These are phyloP conservation scores for Mycena chlorophos DNA, from an alignment of 768 basidiomycete genomes.

Conservation along the genomic window DNA sequence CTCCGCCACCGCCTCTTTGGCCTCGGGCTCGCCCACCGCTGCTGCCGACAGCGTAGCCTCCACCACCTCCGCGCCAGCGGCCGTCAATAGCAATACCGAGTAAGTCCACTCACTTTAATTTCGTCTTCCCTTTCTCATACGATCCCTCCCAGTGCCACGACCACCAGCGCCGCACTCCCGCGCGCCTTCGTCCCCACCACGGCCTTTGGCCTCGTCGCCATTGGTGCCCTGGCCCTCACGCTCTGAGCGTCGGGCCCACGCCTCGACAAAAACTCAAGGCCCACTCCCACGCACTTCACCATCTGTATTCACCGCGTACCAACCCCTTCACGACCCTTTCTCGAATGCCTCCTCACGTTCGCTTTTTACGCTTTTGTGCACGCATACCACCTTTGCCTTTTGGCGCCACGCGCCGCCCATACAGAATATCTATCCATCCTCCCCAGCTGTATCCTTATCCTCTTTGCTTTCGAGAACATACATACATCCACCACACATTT, in stretches of 20 bases:
- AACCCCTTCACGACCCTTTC: no score
- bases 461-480: no score
- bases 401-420: no score
- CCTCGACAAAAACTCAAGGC: no score
- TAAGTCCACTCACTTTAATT: not conserved
- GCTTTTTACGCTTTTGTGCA: no score
- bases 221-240: not conserved
- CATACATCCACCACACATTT: no score
- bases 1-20: slow-evolving; percentile 19
- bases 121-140: not conserved
- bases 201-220: not conserved
- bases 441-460: no score
- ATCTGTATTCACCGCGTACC: not conserved
- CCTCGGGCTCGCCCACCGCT: not conserved
- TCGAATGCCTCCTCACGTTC: no score
- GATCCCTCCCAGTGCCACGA: not conserved
- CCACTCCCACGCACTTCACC: not conserved
- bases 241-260: not conserved
- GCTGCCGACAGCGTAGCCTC: slow-evolving; percentile 20
- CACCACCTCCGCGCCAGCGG: slow-evolving; percentile 32
- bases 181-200: not conserved
- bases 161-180: slow-evolving; percentile 1
- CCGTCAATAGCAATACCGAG: slow-evolving; percentile 41
- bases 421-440: no score
- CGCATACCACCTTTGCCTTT: no score